Base-by-base conservation (phyloP, 2,329 filamentous ascomycete genomes). In the Pyrenochaeta sp. region DNA sequence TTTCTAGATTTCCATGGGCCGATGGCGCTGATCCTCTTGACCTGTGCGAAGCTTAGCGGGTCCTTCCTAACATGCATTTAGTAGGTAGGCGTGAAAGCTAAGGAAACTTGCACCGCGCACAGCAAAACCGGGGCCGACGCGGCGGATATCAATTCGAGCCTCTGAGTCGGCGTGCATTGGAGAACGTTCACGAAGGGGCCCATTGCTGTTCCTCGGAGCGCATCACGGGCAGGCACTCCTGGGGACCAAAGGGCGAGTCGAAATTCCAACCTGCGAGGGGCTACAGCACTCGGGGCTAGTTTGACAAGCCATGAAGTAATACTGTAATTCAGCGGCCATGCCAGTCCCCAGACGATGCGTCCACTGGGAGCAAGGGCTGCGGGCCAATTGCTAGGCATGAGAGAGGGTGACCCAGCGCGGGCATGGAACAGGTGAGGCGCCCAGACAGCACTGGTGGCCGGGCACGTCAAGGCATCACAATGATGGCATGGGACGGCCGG, bases 1-100 rank as follows among this genome's bases (percentile, higher is more conserved):
- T 61, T 63, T 67, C 64, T 68, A 67, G 65, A 65, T 56, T 63
- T 42, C 47, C 38, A 61, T 66, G 55, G 65, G 58, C 65, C 62
- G 56, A 54, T 48, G 51, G 54, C 56, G 66, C 60, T 66, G 58
- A 64, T 60, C 57, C 54, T 60, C 23, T 53, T 45, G 44, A 53
- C 48, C 48, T 55, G 42, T 60, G 53, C 48, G 41, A 56, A 63
- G 61, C 58, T 63, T 65, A 65, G 63, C 51, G 62, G 62, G 54
- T 48, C 48, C 55, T 53, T 41, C 48, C 38, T 34, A 50, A 37
- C 44, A 52, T 49, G 31, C 28, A 38, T 41, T 32, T 36, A 37
- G 42, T 32, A 38, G 35, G 42, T 32, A 38, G 41, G 41, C 38
- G 35, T 15, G 28, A 41, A 41, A 37, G 31, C 35, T 43, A 26